Percentiles rank a stretch among this genome's conserved stretches.
Evolutionary conservation across 2,329 filamentous ascomycete genomes (phyloP).

Genomic region (Neopestalotiopsis sp.): DNA sequence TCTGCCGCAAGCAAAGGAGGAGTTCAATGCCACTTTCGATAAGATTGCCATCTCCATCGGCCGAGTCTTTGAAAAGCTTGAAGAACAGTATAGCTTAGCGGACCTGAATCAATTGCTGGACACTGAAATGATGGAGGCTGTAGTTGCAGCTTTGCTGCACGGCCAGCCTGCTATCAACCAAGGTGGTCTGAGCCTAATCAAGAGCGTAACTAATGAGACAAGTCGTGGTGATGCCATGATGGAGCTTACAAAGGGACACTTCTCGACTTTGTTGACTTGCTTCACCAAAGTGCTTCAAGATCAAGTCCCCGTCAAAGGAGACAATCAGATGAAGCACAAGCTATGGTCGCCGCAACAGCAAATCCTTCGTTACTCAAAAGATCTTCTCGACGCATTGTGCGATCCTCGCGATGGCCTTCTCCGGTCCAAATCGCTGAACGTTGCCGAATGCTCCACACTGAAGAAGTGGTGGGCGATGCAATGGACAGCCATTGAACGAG

Average conservation of each 20-base stretch:
- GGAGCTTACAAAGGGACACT: constrained; percentile 49
- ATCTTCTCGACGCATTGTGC: constrained; percentile 61
- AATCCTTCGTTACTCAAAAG: constrained; percentile 60
- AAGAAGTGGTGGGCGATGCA: constrained; percentile 82
- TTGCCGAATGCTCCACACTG: constrained; percentile 68
- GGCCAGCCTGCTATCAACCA: constrained; percentile 80
- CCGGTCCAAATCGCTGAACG: constrained; percentile 58
- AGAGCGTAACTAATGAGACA: constrained; percentile 75
- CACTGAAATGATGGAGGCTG: constrained; percentile 70
- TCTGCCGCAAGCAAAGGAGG: constrained; percentile 53
- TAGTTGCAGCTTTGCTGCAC: constrained; percentile 82
- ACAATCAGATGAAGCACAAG: constrained; percentile 45
- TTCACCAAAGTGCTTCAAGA: constrained; percentile 47
- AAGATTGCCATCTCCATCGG: constrained; percentile 65
- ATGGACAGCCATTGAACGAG: constrained; percentile 81
- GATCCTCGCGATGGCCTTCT: constrained; percentile 62
- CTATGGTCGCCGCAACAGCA: constrained; percentile 64
- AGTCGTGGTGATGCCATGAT: constrained; percentile 56
- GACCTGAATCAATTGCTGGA: constrained; percentile 73
- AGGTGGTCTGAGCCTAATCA: constrained; percentile 81
- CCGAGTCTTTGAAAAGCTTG: constrained; percentile 77
- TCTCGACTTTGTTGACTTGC: constrained; percentile 48
- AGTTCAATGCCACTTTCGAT: constrained; percentile 77
- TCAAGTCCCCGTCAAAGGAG: constrained; percentile 44
- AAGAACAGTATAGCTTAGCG: constrained; percentile 70